Conservation (phyloP, 768 basidiomycete genomes). For the Boletus vinaceobasis region DNA sequence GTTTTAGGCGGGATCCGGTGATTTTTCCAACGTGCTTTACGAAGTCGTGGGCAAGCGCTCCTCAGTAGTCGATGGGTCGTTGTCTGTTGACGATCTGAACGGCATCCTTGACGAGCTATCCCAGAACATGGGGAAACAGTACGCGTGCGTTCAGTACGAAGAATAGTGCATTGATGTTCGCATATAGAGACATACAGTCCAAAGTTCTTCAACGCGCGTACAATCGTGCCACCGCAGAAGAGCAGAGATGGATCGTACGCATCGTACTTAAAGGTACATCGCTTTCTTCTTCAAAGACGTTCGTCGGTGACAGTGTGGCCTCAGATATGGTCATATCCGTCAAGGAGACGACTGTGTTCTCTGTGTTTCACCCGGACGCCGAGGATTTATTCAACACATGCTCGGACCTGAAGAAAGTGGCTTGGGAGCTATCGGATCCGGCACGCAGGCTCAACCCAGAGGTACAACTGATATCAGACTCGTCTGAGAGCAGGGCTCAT, state of each 20-base stretch:
- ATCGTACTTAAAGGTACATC: constrained; percentile 87
- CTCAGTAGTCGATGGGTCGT: constrained; percentile 68
- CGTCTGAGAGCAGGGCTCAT: constrained; percentile 2
- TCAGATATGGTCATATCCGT: constrained; percentile 89
- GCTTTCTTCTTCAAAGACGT: not conserved
- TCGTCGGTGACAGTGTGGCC: not conserved
- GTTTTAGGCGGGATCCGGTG: constrained; percentile 67
- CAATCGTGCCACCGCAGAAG: constrained; percentile 75
- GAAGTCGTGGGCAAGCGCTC: constrained; percentile 85
- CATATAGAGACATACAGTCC: constrained; percentile 66
- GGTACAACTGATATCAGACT: constrained; percentile 28
- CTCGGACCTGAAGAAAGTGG: constrained; percentile 92
- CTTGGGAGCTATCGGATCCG: constrained; percentile 84
- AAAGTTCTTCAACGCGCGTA: constrained; percentile 75
- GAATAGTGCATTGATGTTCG: constrained; percentile 3
- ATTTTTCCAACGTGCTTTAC: constrained; percentile 83
- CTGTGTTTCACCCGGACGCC: constrained; percentile 92
- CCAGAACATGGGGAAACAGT: constrained; percentile 73
- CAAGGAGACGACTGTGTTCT: constrained; percentile 90
- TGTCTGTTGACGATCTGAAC: constrained; percentile 85
- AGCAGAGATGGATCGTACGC: constrained; percentile 94
- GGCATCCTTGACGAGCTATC: constrained; percentile 74
- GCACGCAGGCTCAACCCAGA: constrained; percentile 59
- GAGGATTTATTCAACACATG: constrained; percentile 94
- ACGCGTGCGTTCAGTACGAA: constrained; percentile 15